Evolutionary conservation across 2,329 filamentous ascomycete genomes (phyloP).

Genomic region (Thielaviopsis euricoi): DNA sequence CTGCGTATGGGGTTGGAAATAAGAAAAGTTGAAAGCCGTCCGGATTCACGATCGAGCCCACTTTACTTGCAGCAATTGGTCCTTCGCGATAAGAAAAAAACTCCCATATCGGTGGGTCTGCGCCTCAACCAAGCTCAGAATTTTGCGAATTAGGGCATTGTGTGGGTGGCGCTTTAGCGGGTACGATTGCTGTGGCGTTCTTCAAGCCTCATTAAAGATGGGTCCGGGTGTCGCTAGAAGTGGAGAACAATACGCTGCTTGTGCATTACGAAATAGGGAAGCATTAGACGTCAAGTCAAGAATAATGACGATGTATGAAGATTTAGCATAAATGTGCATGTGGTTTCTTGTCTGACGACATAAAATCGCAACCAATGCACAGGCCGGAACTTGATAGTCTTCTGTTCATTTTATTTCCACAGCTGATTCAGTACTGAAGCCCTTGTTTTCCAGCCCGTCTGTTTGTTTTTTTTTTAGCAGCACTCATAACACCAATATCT

Average conservation of each 20-base stretch:
- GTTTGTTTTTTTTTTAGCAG: no score
- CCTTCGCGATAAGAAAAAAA: background rate
- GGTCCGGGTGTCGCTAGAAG: background rate
- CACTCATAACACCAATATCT: no score
- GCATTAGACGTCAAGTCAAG: background rate
- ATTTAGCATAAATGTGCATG: background rate
- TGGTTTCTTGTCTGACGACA: background rate
- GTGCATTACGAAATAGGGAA: background rate
- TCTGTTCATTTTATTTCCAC: no score
- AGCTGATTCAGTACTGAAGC: no score
- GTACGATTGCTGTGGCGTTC: background rate
- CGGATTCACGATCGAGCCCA: constrained; percentile 1
- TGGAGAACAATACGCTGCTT: background rate
- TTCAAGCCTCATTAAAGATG: background rate
- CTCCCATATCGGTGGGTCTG: background rate
- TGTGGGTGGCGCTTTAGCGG: constrained; percentile 9
- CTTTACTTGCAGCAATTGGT: background rate
- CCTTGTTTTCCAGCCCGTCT: no score
- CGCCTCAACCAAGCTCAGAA: background rate
- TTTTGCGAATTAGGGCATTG: constrained; percentile 5
- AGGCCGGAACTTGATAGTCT: background rate
- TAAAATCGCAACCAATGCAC: background rate
- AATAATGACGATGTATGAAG: background rate
- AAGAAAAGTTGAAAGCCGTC: background rate
- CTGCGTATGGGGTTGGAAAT: constrained; percentile 44